Base-by-base conservation (phyloP, 768 basidiomycete genomes). In the Pleurotus tuber-regium region DNA sequence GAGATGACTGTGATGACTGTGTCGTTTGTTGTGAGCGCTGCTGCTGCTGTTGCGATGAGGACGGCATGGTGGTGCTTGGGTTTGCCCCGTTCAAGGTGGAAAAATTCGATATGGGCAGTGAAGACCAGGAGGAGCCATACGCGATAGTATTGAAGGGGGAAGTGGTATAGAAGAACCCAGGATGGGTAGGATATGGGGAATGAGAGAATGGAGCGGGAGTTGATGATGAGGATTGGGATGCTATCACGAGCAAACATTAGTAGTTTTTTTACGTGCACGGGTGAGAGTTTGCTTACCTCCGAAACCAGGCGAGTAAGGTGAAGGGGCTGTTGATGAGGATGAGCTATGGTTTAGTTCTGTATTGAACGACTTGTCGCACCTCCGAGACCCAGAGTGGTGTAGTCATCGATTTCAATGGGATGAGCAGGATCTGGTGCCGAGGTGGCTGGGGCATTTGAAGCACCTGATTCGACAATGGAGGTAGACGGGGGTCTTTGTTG, bases 31-130 rank as follows among this genome's bases (percentile, higher is more conserved):
- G 55, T 43, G 58, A 59, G 31, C 62, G 56, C 28, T 58, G 64
- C 30, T 55, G 63, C 30, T 57, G 51, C 39, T 57, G 59, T 19
- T 54, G 38, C 43, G 61, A 64, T 1, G 69, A 55, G 14, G 65
- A 49, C 4, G 71, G 53, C 6, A 70, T 44, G 9, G 73, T 61
- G 28, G 74, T 65, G 12, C 76, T 67, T 1, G 71, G 79, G 9
- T 85, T 87, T n/a, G 87, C 86, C 12, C 86, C 87, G 63, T 89
- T 88, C 42, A 89, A 67, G 40, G 82, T 81, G n/a, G 89, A 90
- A 54, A 89, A 90, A 53, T 69, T 82, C 11, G 88, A 89, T 24
- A 90, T 64, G 0, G 88, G 88, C 1, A 89, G 68, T 36, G 67
- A 43, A 8, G 38, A 57, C 82, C 82, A 85, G 6, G 72, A 60